Evolutionary conservation across 2,329 filamentous ascomycete genomes (phyloP), one percentile per base, ranked within the genome.

Genomic region (Torrubiellomyces zombiae): DNA sequence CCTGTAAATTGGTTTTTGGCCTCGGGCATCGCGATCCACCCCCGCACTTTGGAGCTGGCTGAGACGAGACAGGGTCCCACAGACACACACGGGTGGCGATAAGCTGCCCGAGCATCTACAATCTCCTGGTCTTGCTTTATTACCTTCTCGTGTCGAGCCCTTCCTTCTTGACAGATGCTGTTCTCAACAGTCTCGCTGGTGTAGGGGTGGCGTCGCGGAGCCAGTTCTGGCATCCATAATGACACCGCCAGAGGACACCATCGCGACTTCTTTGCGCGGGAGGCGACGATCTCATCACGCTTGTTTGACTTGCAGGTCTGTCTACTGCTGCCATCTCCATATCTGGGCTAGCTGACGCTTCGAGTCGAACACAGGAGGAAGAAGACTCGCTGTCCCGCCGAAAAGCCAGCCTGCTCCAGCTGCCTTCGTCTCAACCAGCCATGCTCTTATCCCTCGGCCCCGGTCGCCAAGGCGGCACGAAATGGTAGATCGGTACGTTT

Each of bases 341-440:
- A 23, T 22, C 16, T 16, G 16, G n/a, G 14, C 2, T 14, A 14
- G 22, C 32, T 29, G 11, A 13, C 23, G 18, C 4, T 21, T 22
- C 13, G 20, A 22, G 18, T 31, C 18, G 17, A 7, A 24, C 22
- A 18, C 29, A 47, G 58, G 38, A 42, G 57, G 26, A 63, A 63
- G 36, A 63, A 63, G 37, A 61, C 54, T 3, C 52, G 60, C 17
- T 63, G 60, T 36, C 60, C 60, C 0, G 60, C 57, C 6, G 60
- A 63, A 38, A 60, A 55, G 35, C 60, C 60, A 5, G 48, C 54
- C 1, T 63, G 60, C 29, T 63, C 60, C 7, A 60, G 56, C 35
- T 63, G 60, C 35, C 44, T 54, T 8, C 54, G 60, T 10, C 45
- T 63, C 7, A 53, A 52, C 24, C 59, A 63, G 38, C 35, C 50